phyloP scores from a whole-genome alignment of 768 basidiomycete species.

The Phaeotremella skinneri region DNA sequence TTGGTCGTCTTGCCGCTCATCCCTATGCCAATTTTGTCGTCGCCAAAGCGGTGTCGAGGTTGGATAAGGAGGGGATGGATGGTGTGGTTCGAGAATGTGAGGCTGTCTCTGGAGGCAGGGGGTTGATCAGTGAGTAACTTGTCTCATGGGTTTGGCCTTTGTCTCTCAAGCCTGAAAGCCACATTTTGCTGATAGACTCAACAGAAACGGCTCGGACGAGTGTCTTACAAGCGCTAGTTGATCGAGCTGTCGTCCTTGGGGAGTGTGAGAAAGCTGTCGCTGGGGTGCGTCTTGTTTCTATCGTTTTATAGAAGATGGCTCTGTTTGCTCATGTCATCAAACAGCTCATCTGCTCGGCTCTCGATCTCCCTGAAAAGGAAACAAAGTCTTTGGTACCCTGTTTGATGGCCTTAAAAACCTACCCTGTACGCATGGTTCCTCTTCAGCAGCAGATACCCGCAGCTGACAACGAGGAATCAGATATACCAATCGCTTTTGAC shows the following conservation, averaged over 20 bases:
- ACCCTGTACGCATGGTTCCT: slow-evolving; percentile 46
- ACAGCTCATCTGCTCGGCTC: slow-evolving; percentile 63
- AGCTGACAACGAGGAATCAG: slow-evolving; percentile 20
- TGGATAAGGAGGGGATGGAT: slow-evolving; percentile 60
- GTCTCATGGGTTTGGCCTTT: slow-evolving; percentile 58
- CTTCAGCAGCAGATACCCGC: neutral
- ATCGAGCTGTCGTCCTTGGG: slow-evolving; percentile 61
- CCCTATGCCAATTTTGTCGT: slow-evolving; percentile 94
- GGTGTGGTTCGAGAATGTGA: slow-evolving; percentile 63
- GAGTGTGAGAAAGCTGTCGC: slow-evolving; percentile 58
- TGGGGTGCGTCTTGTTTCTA: slow-evolving; percentile 57
- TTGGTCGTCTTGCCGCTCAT: slow-evolving; percentile 72
- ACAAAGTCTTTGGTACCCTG: slow-evolving; percentile 64
- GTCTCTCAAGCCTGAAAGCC: neutral
- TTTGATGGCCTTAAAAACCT: slow-evolving; percentile 57
- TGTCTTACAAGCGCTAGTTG: slow-evolving; percentile 71
- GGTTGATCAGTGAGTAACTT: slow-evolving; percentile 70
- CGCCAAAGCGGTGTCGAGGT: slow-evolving; percentile 69
- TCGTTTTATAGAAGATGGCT: neutral
- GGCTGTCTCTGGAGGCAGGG: slow-evolving; percentile 57
- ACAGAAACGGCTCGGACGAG: slow-evolving; percentile 71
- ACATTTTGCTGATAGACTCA: neutral
- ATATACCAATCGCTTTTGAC: slow-evolving; percentile 39
- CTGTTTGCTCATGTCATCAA: neutral
- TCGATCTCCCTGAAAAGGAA: slow-evolving; percentile 62